A percentile compares a stretch with the other conserved stretches of the same genome.
These are phyloP conservation scores for Bipolaris cookei DNA, from an alignment of 2,329 filamentous ascomycete genomes.

Conservation along the genomic window DNA sequence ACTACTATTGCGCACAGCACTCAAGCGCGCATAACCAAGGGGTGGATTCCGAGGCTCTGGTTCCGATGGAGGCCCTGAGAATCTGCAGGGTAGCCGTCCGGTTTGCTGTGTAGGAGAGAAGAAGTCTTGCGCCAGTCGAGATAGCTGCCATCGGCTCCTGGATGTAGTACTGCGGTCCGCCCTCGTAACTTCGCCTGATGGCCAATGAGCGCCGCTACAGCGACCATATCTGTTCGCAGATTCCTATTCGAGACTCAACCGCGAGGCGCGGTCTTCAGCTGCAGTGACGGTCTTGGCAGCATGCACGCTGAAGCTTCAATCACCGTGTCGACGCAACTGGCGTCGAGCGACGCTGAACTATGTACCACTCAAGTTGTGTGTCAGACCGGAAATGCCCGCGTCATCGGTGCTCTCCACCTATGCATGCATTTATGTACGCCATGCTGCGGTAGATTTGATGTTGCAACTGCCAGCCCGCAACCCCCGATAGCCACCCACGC, in stretches of 20 bases:
- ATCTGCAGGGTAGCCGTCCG: neutral
- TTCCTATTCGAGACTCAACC: slow-evolving; percentile 2
- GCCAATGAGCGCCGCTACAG: neutral
- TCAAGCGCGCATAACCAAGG: slow-evolving; percentile 2
- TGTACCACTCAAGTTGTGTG: slow-evolving; percentile 14
- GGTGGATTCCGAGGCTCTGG: slow-evolving; percentile 2
- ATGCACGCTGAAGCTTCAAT: slow-evolving; percentile 19
- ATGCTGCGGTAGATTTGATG: slow-evolving; percentile 7
- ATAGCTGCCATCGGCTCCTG: neutral
- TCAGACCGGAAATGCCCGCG: slow-evolving; percentile 12
- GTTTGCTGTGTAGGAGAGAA: neutral
- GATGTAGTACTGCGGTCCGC: neutral
- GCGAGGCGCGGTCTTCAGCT: slow-evolving; percentile 7
- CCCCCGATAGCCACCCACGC: slow-evolving; percentile 3
- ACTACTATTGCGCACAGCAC: neutral
- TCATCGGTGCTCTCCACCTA: slow-evolving; percentile 10
- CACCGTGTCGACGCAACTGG: slow-evolving; percentile 8
- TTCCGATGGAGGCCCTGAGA: slow-evolving; percentile 9
- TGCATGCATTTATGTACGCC: slow-evolving; percentile 7
- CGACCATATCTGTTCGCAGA: slow-evolving; percentile 2
- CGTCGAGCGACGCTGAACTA: slow-evolving; percentile 6
- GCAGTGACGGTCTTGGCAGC: slow-evolving; percentile 20
- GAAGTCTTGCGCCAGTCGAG: neutral
- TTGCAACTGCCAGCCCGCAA: slow-evolving; percentile 3
- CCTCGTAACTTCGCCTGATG: neutral